Percentiles rank a stretch among this genome's conserved stretches.
These are phyloP conservation scores for Pascua guehoae DNA, from an alignment of 1,284 basidiomycete genomes.

Conservation along the genomic window DNA sequence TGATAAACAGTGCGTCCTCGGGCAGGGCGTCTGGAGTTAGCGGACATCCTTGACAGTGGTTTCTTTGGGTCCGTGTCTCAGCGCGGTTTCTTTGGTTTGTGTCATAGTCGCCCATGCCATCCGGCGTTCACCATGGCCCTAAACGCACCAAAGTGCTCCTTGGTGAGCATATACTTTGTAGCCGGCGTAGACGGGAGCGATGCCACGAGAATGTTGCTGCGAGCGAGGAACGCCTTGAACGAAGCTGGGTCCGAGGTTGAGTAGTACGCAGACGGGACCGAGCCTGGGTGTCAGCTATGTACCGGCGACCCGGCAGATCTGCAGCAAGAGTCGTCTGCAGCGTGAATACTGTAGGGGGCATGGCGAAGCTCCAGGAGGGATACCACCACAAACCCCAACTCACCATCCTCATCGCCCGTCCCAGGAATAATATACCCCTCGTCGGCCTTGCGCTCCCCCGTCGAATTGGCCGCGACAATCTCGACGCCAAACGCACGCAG, in stretches of 20 bases:
- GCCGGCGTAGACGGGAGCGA: constrained; percentile 41
- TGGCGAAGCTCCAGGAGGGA: too few relatives aligned
- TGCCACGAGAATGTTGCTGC: constrained; percentile 41
- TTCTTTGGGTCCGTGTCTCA: too few relatives aligned
- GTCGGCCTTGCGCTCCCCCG: constrained; percentile 33
- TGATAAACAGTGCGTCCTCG: constrained; percentile 42
- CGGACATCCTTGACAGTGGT: background rate
- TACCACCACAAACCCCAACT: too few relatives aligned
- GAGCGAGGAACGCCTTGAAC: constrained; percentile 38
- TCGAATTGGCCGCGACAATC: constrained; percentile 47
- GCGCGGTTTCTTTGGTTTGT: too few relatives aligned
- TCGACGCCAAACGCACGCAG: constrained; percentile 38
- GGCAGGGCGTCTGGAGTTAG: constrained; percentile 27
- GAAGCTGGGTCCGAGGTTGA: constrained; percentile 32
- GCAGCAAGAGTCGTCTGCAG: too few relatives aligned
- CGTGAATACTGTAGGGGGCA: too few relatives aligned
- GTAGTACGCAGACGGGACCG: constrained; percentile 40
- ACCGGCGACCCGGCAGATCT: background rate
- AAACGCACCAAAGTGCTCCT: constrained; percentile 23
- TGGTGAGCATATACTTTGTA: constrained; percentile 34
- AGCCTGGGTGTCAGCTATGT: constrained; percentile 1
- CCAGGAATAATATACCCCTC: constrained; percentile 45
- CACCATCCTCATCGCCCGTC: constrained; percentile 42
- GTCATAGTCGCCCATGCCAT: too few relatives aligned
- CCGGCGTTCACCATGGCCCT: too few relatives aligned